Percentiles rank a stretch among this genome's conserved stretches.
Evolutionary conservation across 1,139 yeast genomes (phyloP).

Genomic region (Williopsis jadinii): DNA sequence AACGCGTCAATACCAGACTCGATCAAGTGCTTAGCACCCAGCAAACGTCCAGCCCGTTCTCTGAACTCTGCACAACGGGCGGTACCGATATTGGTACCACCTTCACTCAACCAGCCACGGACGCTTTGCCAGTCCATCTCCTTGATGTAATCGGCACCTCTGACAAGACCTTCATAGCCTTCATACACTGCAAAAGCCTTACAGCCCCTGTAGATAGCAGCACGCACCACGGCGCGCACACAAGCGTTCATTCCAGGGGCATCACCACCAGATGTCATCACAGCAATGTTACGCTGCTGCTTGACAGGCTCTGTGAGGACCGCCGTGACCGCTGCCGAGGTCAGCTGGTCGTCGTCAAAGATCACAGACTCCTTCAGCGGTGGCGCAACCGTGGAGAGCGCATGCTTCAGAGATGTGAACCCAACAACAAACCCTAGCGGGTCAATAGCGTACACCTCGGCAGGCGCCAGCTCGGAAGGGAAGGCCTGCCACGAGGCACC

Average conservation of each 20-base stretch:
- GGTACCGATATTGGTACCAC: slow-evolving; percentile 95
- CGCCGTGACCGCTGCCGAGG: slow-evolving; percentile 5
- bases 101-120: slow-evolving; percentile 82
- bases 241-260: slow-evolving; percentile 98
- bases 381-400: slow-evolving; percentile 47
- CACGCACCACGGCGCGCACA: slow-evolving; percentile 88
- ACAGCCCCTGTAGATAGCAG: slow-evolving; percentile 85
- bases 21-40: slow-evolving; percentile 79
- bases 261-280: slow-evolving; percentile 98
- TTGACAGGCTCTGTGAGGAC: slow-evolving; percentile 8
- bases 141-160: slow-evolving; percentile 69
- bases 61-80: slow-evolving; percentile 86
- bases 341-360: not conserved
- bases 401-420: slow-evolving; percentile 52
- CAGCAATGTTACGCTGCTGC: slow-evolving; percentile 63
- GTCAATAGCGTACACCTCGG: slow-evolving; percentile 60
- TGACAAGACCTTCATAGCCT: slow-evolving; percentile 91
- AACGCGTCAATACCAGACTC: slow-evolving; percentile 89
- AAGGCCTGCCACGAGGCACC: slow-evolving; percentile 26
- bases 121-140: slow-evolving; percentile 90
- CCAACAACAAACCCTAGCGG: slow-evolving; percentile 66
- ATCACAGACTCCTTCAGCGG: slow-evolving; percentile 19
- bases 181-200: slow-evolving; percentile 92
- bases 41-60: slow-evolving; percentile 76
- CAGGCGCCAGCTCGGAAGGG: slow-evolving; percentile 64